Base-by-base conservation (phyloP, 2,329 filamentous ascomycete genomes). In the Aureobasidium uvarum region DNA sequence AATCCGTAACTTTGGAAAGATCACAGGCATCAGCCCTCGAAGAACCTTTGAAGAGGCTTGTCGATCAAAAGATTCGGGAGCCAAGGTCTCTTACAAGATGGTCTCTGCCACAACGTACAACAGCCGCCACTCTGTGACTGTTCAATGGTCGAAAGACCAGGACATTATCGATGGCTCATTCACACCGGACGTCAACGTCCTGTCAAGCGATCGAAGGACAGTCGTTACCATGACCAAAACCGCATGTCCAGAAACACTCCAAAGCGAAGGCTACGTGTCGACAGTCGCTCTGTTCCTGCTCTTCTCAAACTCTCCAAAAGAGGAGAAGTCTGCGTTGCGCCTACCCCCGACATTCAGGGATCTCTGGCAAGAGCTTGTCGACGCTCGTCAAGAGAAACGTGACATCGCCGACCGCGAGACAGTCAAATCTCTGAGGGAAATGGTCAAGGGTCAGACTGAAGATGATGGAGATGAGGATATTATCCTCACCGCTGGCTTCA, bases 211-310 rank as follows among this genome's bases (percentile, higher is more conserved):
- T 69, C 75, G 76, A 51, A 76, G 74, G 13, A 76, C 89, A 28
- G 85, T 80, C 13, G 86, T 95, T 70, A 89, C 87, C 48, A 96
- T 97, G 89, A 81, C 79, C 4, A 82, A 83, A 0, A 77, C 96
- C 50, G 89, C 92, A 13, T 89, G 92, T 0, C 86, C 92, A 0
- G 89, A 92, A 62, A 70, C 82, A 14, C 86, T 88, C 69, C 93
- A 99, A 74, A 96, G 95, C 6, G 93, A 98, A 75, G 88, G 89
- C 1, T 98, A 89, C 70, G 84, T 95, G 48, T 90, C 92, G 6
- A 96, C 92, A 0, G 83, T 86, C 14, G 91, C 90, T 1, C 79
- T 99, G 1, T 97, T 96, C 74, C 83, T 90, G 46, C 82, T 96
- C 0, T 96, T 92, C 69, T 86, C 87, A 1, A 84, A 85, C n/a